Evolutionary conservation across 208 protist species (phyloP).

Genomic region (Acanthamoeba castellanii): DNA sequence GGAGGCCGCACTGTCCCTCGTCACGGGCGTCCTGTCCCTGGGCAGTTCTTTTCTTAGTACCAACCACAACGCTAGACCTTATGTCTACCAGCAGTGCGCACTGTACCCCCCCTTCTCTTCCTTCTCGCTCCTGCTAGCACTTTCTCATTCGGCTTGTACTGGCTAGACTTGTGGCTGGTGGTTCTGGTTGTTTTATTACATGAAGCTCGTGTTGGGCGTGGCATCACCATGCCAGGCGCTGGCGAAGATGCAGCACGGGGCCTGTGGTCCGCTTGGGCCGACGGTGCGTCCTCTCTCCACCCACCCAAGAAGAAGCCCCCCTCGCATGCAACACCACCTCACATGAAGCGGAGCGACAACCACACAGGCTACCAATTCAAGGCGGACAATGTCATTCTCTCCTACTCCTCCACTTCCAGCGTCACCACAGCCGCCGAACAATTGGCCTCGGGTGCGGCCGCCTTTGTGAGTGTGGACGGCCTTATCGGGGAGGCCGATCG

Average conservation of each 20-base stretch:
- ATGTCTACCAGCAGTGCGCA: too few species aligned
- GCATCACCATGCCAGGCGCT: background rate
- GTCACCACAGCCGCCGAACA: background rate
- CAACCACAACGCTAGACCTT: too few species aligned
- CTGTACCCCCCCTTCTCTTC: too few species aligned
- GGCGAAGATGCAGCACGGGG: background rate
- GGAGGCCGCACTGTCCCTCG: too few species aligned
- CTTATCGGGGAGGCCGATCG: background rate
- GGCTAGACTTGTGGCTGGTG: too few species aligned
- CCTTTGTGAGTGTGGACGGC: slow-evolving; percentile 10
- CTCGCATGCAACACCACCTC: background rate
- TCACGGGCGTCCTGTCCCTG: too few species aligned
- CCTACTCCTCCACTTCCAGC: background rate
- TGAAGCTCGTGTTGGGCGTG: too few species aligned
- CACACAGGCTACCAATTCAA: slow-evolving; percentile 7
- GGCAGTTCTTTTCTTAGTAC: too few species aligned
- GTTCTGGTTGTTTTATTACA: too few species aligned
- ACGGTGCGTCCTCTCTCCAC: background rate
- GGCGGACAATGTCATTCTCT: background rate
- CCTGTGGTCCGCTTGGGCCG: background rate
- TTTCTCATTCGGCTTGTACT: too few species aligned
- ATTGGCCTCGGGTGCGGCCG: background rate
- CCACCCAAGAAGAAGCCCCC: background rate
- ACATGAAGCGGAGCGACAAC: background rate
- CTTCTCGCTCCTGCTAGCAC: too few species aligned